Base-by-base conservation (phyloP, 2,329 filamentous ascomycete species). In the Colletotrichum navitas region DNA sequence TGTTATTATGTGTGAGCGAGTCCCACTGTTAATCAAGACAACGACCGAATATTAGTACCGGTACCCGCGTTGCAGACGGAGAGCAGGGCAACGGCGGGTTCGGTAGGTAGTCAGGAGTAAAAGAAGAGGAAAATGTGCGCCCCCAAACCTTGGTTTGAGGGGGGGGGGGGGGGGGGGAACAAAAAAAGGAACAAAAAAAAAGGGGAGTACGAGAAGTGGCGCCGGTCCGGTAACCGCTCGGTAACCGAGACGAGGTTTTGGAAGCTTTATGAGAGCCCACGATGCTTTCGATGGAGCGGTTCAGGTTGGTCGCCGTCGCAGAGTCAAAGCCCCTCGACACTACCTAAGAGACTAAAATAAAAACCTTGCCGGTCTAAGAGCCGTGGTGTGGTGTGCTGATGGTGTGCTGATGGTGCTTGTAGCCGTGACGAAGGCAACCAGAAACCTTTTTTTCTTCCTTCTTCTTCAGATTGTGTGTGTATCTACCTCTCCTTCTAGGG, bases 11-110 rank as follows among this genome's bases (percentile, higher is more conserved):
- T 21, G 52, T 12, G 54, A 56, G 34, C 5, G 36, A 52, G 60
- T 71, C 59, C 65, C 65, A 63, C 68, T 63, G 45, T 66, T 69
- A 68, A 71, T 71, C 54, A 61, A 68, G 43, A 60, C 59, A 55
- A 43, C 52, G 54, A 64, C 59, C 52, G 65, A 61, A 36, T 51
- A 60, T 21, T 36, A 8, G 5, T 16, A 41, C 39, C 39, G 2
- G 5, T 16, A 41, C 39, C 39, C 39, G 54, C 60, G 65, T 24
- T 59, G 54, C 52, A 45, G 56, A 54, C 51, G 54, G 54, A 41
- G 26, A 49, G 45, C 47, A 41, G 59, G 65, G 65, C 41, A 29
- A 47, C 34, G 68, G 51, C 32, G 24, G 36, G 26, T 36, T 43
- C 41, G 41, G 41, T 71, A 68, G 41, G 41, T 71, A 68, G 45